A percentile compares a stretch with the other conserved stretches of the same genome.
These are phyloP conservation scores for Bothriochloa decipiens DNA, from an alignment of 176 grass and related monocot genomes.

Conservation along the genomic window DNA sequence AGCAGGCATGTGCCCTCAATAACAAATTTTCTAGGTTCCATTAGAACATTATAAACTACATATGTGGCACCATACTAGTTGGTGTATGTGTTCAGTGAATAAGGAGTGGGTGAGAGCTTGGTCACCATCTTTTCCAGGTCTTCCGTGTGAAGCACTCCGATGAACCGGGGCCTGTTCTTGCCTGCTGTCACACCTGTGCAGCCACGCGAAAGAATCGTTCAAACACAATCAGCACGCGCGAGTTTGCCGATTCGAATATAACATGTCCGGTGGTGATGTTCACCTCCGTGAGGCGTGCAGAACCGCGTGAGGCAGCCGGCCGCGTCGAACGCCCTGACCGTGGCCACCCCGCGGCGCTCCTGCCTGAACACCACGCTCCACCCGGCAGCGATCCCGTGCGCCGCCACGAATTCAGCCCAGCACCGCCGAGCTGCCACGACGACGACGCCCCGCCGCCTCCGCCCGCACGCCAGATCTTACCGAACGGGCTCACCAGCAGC, in stretches of 20 bases:
- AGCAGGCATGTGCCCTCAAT: not conserved
- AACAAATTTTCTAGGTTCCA: not conserved
- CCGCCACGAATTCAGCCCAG: conserved; percentile 40
- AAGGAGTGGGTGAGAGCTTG: not conserved
- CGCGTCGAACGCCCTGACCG: conserved; percentile 37
- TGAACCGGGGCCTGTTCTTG: conserved; percentile 41
- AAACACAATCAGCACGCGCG: not conserved
- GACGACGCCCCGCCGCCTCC: not conserved
- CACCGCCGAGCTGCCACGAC: conserved; percentile 23
- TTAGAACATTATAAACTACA: not conserved
- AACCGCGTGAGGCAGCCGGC: conserved; percentile 11
- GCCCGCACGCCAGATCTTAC: conserved; percentile 39
- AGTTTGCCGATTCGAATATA: not conserved
- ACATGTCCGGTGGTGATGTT: too few relatives aligned
- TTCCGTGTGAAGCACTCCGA: conserved; percentile 24
- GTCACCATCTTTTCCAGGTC: conserved; percentile 39
- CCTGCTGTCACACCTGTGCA: not conserved
- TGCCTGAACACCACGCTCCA: conserved; percentile 37
- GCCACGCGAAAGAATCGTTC: not conserved
- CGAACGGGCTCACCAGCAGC: conserved; percentile 38
- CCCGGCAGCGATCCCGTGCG: conserved; percentile 27
- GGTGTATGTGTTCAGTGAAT: not conserved
- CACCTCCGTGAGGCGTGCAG: conserved; percentile 29
- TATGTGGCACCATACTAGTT: too few relatives aligned
- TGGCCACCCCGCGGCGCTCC: conserved; percentile 34